Conservation (phyloP, 805 yeast genomes). For the Blastobotrys chiropterorum region DNA sequence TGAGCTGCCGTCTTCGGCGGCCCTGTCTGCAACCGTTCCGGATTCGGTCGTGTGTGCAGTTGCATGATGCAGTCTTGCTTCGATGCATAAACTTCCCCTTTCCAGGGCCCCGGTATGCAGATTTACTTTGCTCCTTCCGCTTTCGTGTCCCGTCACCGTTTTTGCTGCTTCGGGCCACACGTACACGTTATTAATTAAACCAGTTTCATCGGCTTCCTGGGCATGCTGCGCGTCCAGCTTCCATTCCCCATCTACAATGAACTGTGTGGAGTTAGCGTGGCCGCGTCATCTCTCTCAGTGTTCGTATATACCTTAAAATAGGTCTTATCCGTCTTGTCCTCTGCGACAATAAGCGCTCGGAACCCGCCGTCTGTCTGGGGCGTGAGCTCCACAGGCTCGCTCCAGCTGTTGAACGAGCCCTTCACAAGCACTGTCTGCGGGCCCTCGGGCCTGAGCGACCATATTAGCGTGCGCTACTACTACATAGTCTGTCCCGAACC, state of each 20-base stretch:
- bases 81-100: not conserved
- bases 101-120: not conserved
- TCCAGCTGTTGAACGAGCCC: not conserved
- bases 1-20: not conserved
- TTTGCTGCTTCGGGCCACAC: not conserved
- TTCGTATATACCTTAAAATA: not conserved
- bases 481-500: no score
- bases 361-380: not conserved
- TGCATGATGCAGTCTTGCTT: not conserved
- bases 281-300: not conserved
- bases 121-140: not conserved
- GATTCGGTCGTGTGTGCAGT: not conserved
- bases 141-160: not conserved
- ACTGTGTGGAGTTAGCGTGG: no score
- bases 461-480: no score
- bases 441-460: not conserved
- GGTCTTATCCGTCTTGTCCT: not conserved
- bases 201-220: not conserved
- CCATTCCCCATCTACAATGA: not conserved
- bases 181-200: not conserved
- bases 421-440: not conserved
- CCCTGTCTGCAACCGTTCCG: no score
- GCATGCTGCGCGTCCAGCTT: not conserved
- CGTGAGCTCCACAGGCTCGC: not conserved
- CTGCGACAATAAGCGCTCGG: not conserved